Percentiles rank a stretch among this genome's conserved stretches.
Conservation (phyloP, 163 green algal genomes). For the Coccomyxa subellipsoidea region DNA sequence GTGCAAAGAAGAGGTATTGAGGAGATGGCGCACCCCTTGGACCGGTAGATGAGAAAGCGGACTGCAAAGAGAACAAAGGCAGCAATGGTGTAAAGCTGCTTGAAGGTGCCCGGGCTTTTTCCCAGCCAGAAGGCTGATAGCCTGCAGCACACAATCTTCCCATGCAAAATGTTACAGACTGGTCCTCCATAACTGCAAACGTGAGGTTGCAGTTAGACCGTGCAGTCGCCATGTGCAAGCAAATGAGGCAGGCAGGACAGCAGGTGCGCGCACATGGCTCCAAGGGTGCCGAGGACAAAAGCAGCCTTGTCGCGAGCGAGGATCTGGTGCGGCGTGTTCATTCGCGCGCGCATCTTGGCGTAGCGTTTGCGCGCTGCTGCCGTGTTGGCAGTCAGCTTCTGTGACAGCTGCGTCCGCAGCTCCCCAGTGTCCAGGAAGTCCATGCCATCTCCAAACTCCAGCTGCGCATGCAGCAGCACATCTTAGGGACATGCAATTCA, state of each 20-base stretch:
- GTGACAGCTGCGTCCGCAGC: background rate
- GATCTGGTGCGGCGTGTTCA: background rate
- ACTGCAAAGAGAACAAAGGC: conserved; percentile 33
- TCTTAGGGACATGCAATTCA: background rate
- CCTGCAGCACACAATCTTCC: conserved; percentile 28
- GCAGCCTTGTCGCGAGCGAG: conserved; percentile 38
- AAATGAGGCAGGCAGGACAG: background rate
- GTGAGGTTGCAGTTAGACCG: too few relatives aligned
- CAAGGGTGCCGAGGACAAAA: conserved; percentile 59
- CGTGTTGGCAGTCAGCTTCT: background rate
- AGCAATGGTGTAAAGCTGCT: conserved; percentile 64
- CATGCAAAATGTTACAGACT: too few relatives aligned
- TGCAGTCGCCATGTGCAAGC: background rate
- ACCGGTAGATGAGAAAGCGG: conserved; percentile 42
- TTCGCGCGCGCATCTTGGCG: background rate
- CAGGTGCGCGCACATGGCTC: conserved; percentile 20
- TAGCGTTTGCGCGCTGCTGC: background rate
- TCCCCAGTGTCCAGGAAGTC: background rate
- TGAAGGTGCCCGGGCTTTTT: conserved; percentile 59
- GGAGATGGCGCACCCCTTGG: background rate
- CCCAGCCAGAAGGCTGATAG: conserved; percentile 68
- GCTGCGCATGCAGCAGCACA: background rate
- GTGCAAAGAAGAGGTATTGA: background rate
- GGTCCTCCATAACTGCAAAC: too few relatives aligned
- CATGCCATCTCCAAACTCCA: conserved; percentile 7